Evolutionary conservation across 768 basidiomycete genomes (phyloP).

Genomic region (Agrocybe chaxingu): DNA sequence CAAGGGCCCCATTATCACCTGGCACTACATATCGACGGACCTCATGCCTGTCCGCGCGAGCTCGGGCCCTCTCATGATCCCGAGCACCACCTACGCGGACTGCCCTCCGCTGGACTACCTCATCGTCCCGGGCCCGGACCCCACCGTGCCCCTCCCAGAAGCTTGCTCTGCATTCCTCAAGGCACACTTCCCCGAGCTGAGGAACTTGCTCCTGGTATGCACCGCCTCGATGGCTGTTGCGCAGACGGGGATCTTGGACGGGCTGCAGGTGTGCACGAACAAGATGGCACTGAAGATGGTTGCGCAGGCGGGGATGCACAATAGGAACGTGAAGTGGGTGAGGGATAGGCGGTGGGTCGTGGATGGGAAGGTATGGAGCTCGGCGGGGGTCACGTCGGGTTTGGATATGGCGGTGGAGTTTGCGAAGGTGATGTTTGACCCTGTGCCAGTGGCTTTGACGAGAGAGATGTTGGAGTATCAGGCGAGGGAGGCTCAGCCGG

Average conservation of each 20-base stretch:
- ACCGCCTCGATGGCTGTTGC: conserved; percentile 20
- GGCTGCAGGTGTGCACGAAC: conserved; percentile 20
- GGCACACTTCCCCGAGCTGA: conserved; percentile 12
- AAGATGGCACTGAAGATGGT: conserved; percentile 14
- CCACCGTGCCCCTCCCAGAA: conserved; percentile 6
- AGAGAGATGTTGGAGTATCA: conserved; percentile 20
- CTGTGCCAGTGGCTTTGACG: conserved; percentile 16
- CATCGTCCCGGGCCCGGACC: conserved; percentile 22
- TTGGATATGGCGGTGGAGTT: conserved; percentile 27
- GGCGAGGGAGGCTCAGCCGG: conserved; percentile 23
- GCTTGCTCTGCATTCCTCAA: conserved; percentile 16
- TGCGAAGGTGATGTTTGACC: conserved; percentile 20
- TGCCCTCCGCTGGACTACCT: conserved; percentile 22
- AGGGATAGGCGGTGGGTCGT: conserved; percentile 23
- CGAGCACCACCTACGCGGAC: conserved; percentile 17
- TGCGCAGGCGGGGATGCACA: conserved; percentile 8
- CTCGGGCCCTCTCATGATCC: conserved; percentile 15
- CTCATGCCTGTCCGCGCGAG: conserved; percentile 13
- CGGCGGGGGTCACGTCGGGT: conserved; percentile 22
- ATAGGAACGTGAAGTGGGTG: conserved; percentile 25
- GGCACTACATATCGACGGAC: conserved; percentile 21
- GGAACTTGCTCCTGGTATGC: conserved; percentile 22
- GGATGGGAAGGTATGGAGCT: conserved; percentile 26
- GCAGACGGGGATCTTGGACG: conserved; percentile 22
- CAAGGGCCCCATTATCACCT: conserved; percentile 19